A percentile compares a stretch with the other conserved stretches of the same genome.
Conservation (phyloP, 1,284 basidiomycete genomes). For the Bjerkandera adusta region DNA sequence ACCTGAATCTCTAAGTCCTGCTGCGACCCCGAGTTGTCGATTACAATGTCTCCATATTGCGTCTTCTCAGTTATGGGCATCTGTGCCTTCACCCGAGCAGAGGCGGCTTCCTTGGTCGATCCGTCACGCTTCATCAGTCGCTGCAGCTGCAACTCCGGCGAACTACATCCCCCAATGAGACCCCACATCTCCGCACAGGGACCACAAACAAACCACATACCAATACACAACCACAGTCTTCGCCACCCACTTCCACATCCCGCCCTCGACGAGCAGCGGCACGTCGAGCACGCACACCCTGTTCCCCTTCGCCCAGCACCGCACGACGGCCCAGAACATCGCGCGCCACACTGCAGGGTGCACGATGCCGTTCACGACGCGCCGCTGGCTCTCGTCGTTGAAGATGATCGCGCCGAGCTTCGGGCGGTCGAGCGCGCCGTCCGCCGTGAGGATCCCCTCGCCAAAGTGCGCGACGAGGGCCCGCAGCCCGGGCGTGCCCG, state of each 20-base stretch:
- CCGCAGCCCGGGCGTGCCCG: conserved; percentile 75
- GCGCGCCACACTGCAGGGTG: conserved; percentile 85
- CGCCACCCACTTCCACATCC: conserved; percentile 84
- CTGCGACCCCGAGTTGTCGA: conserved; percentile 86
- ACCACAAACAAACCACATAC: conserved; percentile 56
- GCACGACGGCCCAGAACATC: conserved; percentile 71
- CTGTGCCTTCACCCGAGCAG: conserved; percentile 78
- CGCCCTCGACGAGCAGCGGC: conserved; percentile 91
- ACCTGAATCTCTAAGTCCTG: conserved; percentile 74
- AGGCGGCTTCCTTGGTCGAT: conserved; percentile 61
- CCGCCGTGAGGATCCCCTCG: conserved; percentile 55
- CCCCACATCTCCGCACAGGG: too few relatives aligned
- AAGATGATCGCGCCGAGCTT: conserved; percentile 88
- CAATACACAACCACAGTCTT: conserved; percentile 88
- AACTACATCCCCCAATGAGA: conserved; percentile 45
- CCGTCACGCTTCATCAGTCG: conserved; percentile 74
- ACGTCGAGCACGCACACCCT: conserved; percentile 87
- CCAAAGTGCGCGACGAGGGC: conserved; percentile 78
- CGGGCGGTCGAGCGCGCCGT: conserved; percentile 81
- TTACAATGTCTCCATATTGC: conserved; percentile 78
- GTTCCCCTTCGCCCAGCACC: conserved; percentile 77
- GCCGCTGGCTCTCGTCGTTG: conserved; percentile 69
- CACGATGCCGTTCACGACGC: conserved; percentile 80
- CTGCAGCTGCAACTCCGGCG: conserved; percentile 74
- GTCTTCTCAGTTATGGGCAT: conserved; percentile 80